Evolutionary conservation across 2,329 filamentous ascomycete genomes (phyloP).

Genomic region (Trichoderma guizhouense): DNA sequence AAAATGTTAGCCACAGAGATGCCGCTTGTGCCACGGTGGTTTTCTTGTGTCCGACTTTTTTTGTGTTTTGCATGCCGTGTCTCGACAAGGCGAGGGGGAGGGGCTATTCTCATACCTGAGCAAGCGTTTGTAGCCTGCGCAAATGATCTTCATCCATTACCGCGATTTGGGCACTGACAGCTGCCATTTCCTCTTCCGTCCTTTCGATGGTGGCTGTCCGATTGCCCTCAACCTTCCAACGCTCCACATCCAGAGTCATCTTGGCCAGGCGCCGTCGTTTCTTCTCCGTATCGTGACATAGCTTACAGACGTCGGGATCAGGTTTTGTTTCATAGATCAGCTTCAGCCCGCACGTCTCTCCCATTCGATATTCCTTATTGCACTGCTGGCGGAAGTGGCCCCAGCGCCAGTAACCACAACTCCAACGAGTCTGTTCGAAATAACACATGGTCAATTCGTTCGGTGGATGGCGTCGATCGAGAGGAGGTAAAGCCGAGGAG

Average conservation of each 20-base stretch:
- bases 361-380: conserved; percentile 90
- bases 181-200: conserved; percentile 65
- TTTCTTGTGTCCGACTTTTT: neutral
- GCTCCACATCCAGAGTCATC: conserved; percentile 69
- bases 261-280: conserved; percentile 73
- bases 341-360: conserved; percentile 94
- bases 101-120: conserved; percentile 26
- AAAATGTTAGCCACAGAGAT: conserved; percentile 20
- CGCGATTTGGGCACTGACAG: conserved; percentile 59
- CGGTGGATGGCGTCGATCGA: conserved; percentile 21
- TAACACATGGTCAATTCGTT: conserved; percentile 71
- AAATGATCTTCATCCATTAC: conserved; percentile 43
- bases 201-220: conserved; percentile 69
- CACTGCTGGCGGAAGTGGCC: conserved; percentile 89
- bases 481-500: neutral
- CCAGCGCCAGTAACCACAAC: conserved; percentile 92
- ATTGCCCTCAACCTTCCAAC: conserved; percentile 76
- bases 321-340: conserved; percentile 73
- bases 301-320: conserved; percentile 66
- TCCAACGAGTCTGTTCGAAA: conserved; percentile 84
- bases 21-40: conserved; percentile 14
- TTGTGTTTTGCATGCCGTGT: neutral
- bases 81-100: neutral
- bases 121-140: conserved; percentile 35
- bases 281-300: conserved; percentile 85